These are phyloP conservation scores for Xylaria sp. DNA, from an alignment of 2,329 filamentous ascomycete species.

Conservation along the genomic window DNA sequence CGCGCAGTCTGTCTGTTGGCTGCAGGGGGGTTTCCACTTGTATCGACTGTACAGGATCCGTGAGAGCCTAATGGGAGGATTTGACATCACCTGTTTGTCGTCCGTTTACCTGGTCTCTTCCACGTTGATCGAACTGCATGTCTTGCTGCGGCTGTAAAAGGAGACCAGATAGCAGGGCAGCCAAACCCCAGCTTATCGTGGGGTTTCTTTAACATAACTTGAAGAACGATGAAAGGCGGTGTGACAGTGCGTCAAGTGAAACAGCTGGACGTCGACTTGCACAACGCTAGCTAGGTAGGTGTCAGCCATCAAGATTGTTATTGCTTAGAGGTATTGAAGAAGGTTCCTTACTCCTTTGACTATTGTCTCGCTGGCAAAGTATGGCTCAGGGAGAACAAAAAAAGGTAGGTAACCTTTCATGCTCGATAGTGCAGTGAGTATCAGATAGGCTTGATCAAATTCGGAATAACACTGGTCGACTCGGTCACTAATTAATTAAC, in stretches of 20 bases:
- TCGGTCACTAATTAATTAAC: background rate
- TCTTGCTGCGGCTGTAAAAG: background rate
- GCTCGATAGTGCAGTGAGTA: background rate
- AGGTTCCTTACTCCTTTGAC: background rate
- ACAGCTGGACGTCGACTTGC: background rate
- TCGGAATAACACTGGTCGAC: background rate
- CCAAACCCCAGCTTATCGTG: background rate
- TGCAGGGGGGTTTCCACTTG: slow-evolving; percentile 12
- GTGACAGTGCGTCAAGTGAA: slow-evolving; percentile 4
- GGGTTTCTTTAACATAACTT: slow-evolving; percentile 6
- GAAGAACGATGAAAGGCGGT: slow-evolving; percentile 22
- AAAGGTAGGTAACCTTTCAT: background rate
- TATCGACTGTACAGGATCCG: background rate
- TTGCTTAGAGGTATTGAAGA: background rate
- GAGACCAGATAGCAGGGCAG: slow-evolving; percentile 2
- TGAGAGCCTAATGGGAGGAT: slow-evolving; percentile 8
- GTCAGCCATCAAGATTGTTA: background rate
- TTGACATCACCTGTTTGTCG: slow-evolving; percentile 7
- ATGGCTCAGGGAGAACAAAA: background rate
- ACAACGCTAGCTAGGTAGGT: background rate
- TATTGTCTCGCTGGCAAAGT: background rate
- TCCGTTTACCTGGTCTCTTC: slow-evolving; percentile 10
- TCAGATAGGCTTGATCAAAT: background rate
- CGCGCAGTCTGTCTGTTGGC: background rate
- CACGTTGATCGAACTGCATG: background rate